These are phyloP conservation scores for Lodderomyces orthopsilosis DNA, from an alignment of 1,139 yeast species.

Conservation along the genomic window DNA sequence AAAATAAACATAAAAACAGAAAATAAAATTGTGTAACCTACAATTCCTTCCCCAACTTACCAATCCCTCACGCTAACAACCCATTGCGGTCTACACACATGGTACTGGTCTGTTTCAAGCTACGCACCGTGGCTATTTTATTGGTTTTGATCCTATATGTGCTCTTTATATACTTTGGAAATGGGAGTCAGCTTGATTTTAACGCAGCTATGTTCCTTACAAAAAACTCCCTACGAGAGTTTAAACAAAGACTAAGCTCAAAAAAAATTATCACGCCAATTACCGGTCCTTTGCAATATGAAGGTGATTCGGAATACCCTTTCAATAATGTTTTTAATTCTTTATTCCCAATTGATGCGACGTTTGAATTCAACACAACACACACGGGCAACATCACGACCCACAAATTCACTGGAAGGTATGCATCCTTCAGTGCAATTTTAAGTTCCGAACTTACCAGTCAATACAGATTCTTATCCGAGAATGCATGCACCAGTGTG, in stretches of 20 bases:
- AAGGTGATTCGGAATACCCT: constrained; percentile 34
- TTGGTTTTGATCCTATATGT: background rate
- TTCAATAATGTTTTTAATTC: constrained; percentile 37
- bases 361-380: constrained; percentile 30
- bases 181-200: constrained; percentile 15
- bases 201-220: constrained; percentile 29
- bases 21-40: background rate
- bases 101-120: background rate
- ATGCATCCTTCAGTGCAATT: constrained; percentile 44
- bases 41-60: background rate
- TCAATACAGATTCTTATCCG: constrained; percentile 26
- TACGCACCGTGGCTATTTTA: background rate
- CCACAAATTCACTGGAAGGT: constrained; percentile 33
- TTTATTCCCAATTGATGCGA: constrained; percentile 43
- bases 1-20: background rate
- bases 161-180: background rate
- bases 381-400: constrained; percentile 15
- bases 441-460: constrained; percentile 24
- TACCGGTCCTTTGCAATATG: background rate
- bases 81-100: background rate
- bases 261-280: background rate
- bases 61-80: background rate
- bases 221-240: constrained; percentile 25
- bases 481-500: constrained; percentile 28
- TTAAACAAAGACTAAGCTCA: constrained; percentile 16